Conservation (phyloP, 2,329 filamentous ascomycete species). For the Trichothecium sympodiale region DNA sequence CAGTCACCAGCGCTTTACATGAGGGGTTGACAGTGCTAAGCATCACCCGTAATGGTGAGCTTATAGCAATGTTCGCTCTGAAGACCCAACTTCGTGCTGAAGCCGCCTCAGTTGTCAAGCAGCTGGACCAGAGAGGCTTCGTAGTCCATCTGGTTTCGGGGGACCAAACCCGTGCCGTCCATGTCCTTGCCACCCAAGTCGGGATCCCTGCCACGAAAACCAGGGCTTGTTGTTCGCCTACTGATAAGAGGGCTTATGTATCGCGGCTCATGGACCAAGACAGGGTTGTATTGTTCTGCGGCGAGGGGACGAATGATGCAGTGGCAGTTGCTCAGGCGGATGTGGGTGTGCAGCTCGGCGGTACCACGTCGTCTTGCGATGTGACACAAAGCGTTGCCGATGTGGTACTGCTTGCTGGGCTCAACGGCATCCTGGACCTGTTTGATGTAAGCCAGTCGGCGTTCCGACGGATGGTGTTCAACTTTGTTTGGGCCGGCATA, state of each 20-base stretch:
- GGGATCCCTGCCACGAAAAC: constrained; percentile 22
- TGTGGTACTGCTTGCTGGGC: constrained; percentile 41
- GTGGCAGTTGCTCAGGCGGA: constrained; percentile 48
- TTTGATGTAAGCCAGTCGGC: constrained; percentile 31
- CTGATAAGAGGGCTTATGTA: constrained; percentile 44
- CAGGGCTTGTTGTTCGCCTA: constrained; percentile 34
- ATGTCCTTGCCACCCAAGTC: constrained; percentile 30
- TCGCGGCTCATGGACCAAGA: constrained; percentile 21
- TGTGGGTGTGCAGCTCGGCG: constrained; percentile 48
- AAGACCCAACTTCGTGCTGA: constrained; percentile 21
- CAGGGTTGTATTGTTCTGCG: constrained; percentile 40
- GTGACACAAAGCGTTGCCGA: constrained; percentile 45
- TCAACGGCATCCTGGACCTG: constrained; percentile 38
- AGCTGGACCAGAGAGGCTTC: constrained; percentile 35
- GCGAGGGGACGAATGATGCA: constrained; percentile 56
- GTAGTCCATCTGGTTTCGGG: constrained; percentile 44
- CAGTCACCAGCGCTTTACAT: constrained; percentile 10
- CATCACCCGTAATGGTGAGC: constrained; percentile 13
- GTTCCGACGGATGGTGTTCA: constrained; percentile 39
- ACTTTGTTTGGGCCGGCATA: constrained; percentile 49
- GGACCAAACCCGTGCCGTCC: constrained; percentile 38
- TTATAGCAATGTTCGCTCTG: constrained; percentile 39
- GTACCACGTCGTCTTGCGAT: constrained; percentile 32
- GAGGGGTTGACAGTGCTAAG: constrained; percentile 15
- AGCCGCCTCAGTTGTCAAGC: constrained; percentile 29